These are phyloP conservation scores for Reutealis trisperma DNA, from an alignment of 345 rosid genomes.

Conservation along the genomic window DNA sequence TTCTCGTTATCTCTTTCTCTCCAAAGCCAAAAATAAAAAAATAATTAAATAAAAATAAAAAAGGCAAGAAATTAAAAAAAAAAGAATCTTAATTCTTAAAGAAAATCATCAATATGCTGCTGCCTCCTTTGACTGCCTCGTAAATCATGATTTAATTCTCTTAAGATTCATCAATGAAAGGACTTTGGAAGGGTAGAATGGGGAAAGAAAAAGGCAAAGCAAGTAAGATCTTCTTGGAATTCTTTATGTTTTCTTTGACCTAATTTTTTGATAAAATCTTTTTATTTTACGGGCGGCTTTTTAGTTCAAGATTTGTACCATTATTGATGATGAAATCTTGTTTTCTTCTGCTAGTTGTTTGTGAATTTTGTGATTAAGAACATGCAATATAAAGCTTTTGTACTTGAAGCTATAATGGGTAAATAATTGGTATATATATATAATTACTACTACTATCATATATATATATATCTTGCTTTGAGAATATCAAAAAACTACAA, in stretches of 20 bases:
- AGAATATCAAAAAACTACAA: too few species aligned
- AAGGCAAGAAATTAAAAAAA: constrained; percentile 4
- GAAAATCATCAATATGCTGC: constrained; percentile 10
- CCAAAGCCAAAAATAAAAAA: constrained; percentile 19
- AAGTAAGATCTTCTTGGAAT: constrained; percentile 36
- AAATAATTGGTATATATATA: too few species aligned
- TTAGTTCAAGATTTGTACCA: too few species aligned
- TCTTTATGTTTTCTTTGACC: constrained; percentile 33
- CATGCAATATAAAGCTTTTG: background rate
- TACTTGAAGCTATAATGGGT: background rate
- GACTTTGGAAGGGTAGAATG: constrained; percentile 1
- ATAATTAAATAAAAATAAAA: too few species aligned
- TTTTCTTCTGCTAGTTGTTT: background rate
- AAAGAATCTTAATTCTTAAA: too few species aligned
- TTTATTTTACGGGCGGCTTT: background rate
- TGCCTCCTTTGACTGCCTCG: constrained; percentile 49
- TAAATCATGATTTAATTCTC: too few species aligned
- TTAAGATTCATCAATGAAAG: too few species aligned
- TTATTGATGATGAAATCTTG: constrained; percentile 7
- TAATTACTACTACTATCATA: too few species aligned
- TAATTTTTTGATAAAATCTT: background rate
- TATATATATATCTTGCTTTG: too few species aligned
- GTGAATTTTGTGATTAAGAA: too few species aligned
- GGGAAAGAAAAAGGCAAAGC: constrained; percentile 27
- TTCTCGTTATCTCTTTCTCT: too few species aligned